Conservation (phyloP, 2,329 filamentous ascomycete species). For the Trichoderma oligosporum region DNA sequence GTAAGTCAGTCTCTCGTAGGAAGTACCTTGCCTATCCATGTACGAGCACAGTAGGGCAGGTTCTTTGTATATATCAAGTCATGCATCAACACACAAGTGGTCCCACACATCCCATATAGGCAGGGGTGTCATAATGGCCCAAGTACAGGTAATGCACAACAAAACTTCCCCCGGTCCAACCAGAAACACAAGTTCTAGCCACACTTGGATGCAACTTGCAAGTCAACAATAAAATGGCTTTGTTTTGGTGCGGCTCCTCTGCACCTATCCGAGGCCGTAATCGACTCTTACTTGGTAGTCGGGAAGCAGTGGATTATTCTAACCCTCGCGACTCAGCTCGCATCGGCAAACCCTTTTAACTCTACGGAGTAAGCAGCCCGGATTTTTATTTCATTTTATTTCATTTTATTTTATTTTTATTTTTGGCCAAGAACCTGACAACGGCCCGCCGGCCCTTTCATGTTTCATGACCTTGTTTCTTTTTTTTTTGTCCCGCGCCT, state of each 20-base stretch:
- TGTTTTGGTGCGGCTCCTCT: not conserved
- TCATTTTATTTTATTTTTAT: not conserved
- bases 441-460: constrained; percentile 10
- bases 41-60: not conserved
- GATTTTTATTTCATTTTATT: not conserved
- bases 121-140: constrained; percentile 9
- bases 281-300: constrained; percentile 3
- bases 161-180: not conserved
- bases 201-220: constrained; percentile 12
- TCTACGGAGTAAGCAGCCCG: not conserved
- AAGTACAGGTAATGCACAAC: constrained; percentile 8
- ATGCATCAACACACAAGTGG: constrained; percentile 11
- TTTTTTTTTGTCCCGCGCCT: constrained; percentile 4
- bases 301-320: constrained; percentile 1
- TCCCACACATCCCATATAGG: not conserved
- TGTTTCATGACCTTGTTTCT: constrained; percentile 22
- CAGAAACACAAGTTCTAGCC: constrained; percentile 10
- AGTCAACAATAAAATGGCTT: constrained; percentile 2
- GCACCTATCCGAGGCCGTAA: constrained; percentile 15
- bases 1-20: not conserved
- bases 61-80: not conserved
- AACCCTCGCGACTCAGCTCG: constrained; percentile 4
- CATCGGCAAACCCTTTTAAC: not conserved
- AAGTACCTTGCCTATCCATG: constrained; percentile 2
- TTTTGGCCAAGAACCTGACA: not conserved